Percentiles rank a stretch among this genome's conserved stretches.
phyloP scores from a whole-genome alignment of 768 basidiomycete species.

The Sporobolomyces pararoseus region DNA sequence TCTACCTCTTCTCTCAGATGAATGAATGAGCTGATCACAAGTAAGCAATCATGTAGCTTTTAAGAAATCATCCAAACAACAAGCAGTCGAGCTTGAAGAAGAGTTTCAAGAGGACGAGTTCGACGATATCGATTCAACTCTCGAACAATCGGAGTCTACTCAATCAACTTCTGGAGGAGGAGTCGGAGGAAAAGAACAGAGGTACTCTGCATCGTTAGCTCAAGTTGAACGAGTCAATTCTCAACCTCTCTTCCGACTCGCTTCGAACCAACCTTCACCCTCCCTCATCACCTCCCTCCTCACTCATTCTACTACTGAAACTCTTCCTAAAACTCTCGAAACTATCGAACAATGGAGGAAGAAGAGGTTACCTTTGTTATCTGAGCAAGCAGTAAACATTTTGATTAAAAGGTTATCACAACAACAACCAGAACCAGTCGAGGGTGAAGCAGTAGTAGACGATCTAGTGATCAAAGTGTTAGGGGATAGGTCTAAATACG shows the following conservation, averaged over 20 bases:
- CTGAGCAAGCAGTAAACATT: background rate
- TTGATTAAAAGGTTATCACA: slow-evolving; percentile 6
- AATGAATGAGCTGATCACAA: background rate
- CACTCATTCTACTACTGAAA: background rate
- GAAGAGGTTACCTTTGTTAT: background rate
- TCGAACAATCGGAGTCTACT: background rate
- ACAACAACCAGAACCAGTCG: background rate
- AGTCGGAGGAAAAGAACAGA: background rate
- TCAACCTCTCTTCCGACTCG: background rate
- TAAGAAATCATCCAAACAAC: background rate
- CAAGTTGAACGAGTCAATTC: background rate
- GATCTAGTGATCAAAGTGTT: slow-evolving; percentile 1
- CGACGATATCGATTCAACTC: slow-evolving; percentile 10
- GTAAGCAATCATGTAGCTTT: background rate
- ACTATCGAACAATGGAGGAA: slow-evolving; percentile 12
- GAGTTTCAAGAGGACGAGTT: slow-evolving; percentile 29
- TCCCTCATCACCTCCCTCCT: background rate
- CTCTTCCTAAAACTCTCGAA: slow-evolving; percentile 6
- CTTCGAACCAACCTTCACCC: background rate
- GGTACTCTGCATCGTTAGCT: background rate
- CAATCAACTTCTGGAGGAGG: background rate
- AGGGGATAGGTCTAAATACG: slow-evolving; percentile 7
- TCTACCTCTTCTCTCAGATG: background rate
- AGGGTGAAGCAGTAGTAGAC: background rate
- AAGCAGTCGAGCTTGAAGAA: slow-evolving; percentile 3